These are phyloP conservation scores for Coprinellus aureogranulatus DNA, from an alignment of 768 basidiomycete genomes.

Conservation along the genomic window DNA sequence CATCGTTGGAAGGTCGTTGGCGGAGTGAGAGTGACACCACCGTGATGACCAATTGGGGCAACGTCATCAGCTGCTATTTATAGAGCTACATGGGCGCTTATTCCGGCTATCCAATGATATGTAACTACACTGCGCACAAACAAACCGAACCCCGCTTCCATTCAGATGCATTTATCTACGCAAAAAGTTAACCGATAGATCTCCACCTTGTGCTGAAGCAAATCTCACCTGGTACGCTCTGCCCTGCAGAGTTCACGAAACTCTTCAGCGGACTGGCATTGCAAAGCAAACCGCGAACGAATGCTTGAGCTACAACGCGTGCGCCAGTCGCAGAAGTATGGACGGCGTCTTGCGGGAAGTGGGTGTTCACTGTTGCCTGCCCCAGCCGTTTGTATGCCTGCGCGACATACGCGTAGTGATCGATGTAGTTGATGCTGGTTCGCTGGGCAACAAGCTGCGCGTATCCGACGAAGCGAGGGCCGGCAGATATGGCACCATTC, in stretches of 20 bases:
- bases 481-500: conserved; percentile 31
- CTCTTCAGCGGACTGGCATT: conserved; percentile 31
- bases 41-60: background rate
- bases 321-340: conserved; percentile 46
- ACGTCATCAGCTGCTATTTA: background rate
- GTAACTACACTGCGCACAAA: too few relatives aligned
- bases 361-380: conserved; percentile 34
- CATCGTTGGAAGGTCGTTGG: conserved; percentile 10
- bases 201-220: too few relatives aligned
- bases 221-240: conserved; percentile 36
- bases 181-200: too few relatives aligned
- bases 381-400: conserved; percentile 41
- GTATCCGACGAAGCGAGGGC: conserved; percentile 44
- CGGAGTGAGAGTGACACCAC: background rate
- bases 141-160: background rate
- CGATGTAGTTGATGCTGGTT: conserved; percentile 39
- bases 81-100: conserved; percentile 1
- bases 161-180: conserved; percentile 12
- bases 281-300: conserved; percentile 45
- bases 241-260: conserved; percentile 35
- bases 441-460: conserved; percentile 36
- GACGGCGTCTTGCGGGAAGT: conserved; percentile 46
- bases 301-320: conserved; percentile 45
- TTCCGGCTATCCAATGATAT: background rate
- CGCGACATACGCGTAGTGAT: conserved; percentile 47